Conservation (phyloP, 1,139 yeast species). For the Scheffersomyces stambukii region DNA sequence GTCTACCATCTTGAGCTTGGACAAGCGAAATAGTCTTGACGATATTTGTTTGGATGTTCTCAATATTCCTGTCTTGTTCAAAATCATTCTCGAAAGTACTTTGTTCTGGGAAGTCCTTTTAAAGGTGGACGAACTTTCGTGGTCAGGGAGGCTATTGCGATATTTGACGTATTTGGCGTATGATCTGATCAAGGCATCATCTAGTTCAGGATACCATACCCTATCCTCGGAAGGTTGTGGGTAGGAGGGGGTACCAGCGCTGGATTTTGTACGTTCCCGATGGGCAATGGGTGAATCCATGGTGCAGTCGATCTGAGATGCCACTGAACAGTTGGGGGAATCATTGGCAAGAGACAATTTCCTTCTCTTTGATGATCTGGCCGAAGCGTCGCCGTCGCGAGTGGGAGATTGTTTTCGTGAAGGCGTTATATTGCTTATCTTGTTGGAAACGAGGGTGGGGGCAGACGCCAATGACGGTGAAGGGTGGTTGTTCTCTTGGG, state of each 20-base stretch:
- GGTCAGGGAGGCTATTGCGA: conserved; percentile 21
- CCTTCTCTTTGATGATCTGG: conserved; percentile 5
- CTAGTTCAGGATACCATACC: conserved; percentile 38
- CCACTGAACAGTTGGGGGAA: conserved; percentile 37
- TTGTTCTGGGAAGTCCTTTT: conserved; percentile 39
- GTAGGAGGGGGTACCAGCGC: conserved; percentile 8
- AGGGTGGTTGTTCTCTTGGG: no score
- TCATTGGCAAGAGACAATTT: conserved; percentile 11
- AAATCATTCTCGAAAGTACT: conserved; percentile 39
- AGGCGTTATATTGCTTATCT: no score
- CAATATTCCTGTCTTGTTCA: conserved; percentile 32
- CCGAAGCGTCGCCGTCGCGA: conserved; percentile 3
- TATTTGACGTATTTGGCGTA: conserved; percentile 35
- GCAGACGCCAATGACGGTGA: no score
- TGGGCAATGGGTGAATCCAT: conserved; percentile 29
- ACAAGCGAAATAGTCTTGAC: conserved; percentile 25
- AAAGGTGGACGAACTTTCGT: conserved; percentile 20
- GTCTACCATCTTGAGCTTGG: conserved; percentile 15
- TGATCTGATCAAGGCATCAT: conserved; percentile 33
- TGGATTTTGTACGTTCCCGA: conserved; percentile 7
- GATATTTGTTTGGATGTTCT: conserved; percentile 42
- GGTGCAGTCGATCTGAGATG: conserved; percentile 33
- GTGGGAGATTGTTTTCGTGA: conserved; percentile 9
- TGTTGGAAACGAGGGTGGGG: conserved; percentile 5
- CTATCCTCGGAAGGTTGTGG: conserved; percentile 17